These are phyloP conservation scores for Sedum album DNA, from an alignment of 164 flowering plant genomes.

Conservation along the genomic window DNA sequence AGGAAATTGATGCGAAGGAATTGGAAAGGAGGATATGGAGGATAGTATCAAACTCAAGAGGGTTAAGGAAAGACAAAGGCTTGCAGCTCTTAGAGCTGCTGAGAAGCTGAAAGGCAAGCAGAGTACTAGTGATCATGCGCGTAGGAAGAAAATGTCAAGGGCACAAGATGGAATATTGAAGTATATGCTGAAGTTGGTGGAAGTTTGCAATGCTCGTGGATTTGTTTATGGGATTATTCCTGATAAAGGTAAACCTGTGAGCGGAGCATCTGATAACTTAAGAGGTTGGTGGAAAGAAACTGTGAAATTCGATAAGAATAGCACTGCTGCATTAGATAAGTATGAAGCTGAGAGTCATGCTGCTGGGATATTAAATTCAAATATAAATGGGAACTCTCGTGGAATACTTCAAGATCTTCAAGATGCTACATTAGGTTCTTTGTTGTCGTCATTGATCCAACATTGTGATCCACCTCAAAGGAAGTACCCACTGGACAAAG, in stretches of 20 bases:
- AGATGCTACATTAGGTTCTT: constrained; percentile 8
- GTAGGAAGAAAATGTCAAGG: constrained; percentile 3
- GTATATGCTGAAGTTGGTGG: constrained; percentile 5
- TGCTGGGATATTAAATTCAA: background rate
- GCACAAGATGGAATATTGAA: constrained; percentile 7
- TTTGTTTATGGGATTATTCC: constrained; percentile 5
- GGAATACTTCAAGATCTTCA: constrained; percentile 7
- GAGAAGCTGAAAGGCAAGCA: background rate
- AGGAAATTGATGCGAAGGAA: background rate
- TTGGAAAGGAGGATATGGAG: constrained; percentile 8
- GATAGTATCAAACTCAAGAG: constrained; percentile 5
- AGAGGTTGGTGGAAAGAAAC: constrained; percentile 9
- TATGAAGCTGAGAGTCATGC: constrained; percentile 1
- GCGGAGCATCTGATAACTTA: constrained; percentile 6
- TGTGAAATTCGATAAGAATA: background rate
- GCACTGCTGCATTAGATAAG: background rate
- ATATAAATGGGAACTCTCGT: background rate
- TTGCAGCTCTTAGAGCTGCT: background rate
- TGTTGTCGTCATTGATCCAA: constrained; percentile 6
- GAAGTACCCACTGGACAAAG: constrained; percentile 4
- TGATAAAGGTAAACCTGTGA: constrained; percentile 8
- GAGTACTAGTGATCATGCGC: constrained; percentile 3
- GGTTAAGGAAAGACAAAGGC: constrained; percentile 7
- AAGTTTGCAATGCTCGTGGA: constrained; percentile 6
- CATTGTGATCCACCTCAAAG: constrained; percentile 6